Base-by-base conservation (phyloP, 2,329 filamentous ascomycete genomes). In the Hypoxylon sp. region DNA sequence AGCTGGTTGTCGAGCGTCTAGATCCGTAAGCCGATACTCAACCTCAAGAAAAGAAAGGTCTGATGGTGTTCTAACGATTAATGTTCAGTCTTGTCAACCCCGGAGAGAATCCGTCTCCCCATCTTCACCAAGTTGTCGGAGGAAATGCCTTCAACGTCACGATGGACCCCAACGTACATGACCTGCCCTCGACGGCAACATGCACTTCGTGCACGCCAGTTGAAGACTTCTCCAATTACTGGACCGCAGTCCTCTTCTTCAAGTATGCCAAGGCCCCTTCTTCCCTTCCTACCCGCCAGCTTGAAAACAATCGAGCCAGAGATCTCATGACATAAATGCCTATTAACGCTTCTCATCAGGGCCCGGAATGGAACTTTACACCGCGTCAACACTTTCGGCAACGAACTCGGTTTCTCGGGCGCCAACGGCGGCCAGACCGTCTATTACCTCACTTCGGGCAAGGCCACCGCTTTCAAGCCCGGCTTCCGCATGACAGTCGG, bases 401-500 rank as follows among this genome's bases (percentile, higher is more conserved):
- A 75, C 52, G 72, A 74, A 59, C 73, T 75, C 8, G 73, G 72
- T 24, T 75, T 64, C 59, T 72, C 68, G 3, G 48, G 57, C 2
- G 73, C 73, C 3, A 71, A 50, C 4, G 78, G 78, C 14, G 78
- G 78, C 11, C 78, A 80, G 64, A 78, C 78, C 1, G 78, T 80
- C 24, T 80, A 80, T 73, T 80, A 80, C 64, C 76, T 80, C 1
- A 76, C 77, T 11, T 77, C 76, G 53, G 73, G 73, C 49, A 75
- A 75, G 57, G 78, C 77, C 16, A 80, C 78, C 1, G 78, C 78
- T 22, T 80, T 80, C 73, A 79, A 73, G 62, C 69, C 78, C 65
- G 77, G 79, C 3, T 80, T 80, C 71, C 77, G 79, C 61, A 80
- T 80, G 79, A 78, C 79, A 1, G 77, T 79, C 30, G 79, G 78